Base-by-base conservation (phyloP, 2,329 filamentous ascomycete genomes). In the Mariannaea sp. region DNA sequence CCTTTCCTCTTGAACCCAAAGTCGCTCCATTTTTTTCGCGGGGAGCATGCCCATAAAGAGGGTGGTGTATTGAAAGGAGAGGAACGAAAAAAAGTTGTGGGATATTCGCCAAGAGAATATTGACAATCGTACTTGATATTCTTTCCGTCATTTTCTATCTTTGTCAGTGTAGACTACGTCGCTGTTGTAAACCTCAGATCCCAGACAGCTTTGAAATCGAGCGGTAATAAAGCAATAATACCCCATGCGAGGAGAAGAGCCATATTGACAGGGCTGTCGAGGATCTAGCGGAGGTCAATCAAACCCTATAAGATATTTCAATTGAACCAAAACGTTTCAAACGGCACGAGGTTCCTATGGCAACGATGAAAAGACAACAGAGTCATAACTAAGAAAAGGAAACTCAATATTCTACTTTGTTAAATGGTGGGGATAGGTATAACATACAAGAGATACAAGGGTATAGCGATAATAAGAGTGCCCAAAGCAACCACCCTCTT, bases 391-490 rank as follows among this genome's bases (percentile, higher is more conserved):
- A 1, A 1, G 2, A 5, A 29, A 6, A 16, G 4, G 17, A 17
- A 24, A 24, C 5, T 24, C 8, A 24, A 24, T 24, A 12, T 6
- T 24, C 4, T 41, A 7, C 40, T 20, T 9, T 10, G n/a, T 9
- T 26, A 27, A 16, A 10, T 5, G n/a, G n/a, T n/a, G n/a, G n/a
- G 5, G 13, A 42, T 24, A 24, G 8, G 22, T 24, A 24, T 24
- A 7, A 47, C 47, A 2, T 19, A 55, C 53, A 55, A 22, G 3
- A 55, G 53, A 30, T 54, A 46, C 14, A 54, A 20, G 4, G 52
- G 52, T 5, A 43, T 26, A 2, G 47, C 1, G 51, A 12, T 3
- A 38, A 24, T 1, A 55, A 19, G 4, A 47, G 41, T 13, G 24
- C 20, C 52, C 52, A 54, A 1, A 54, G 52, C 6, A 50, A n/a